Conservation (phyloP, 345 rosid genomes). For the Hibiscus syriacus region DNA sequence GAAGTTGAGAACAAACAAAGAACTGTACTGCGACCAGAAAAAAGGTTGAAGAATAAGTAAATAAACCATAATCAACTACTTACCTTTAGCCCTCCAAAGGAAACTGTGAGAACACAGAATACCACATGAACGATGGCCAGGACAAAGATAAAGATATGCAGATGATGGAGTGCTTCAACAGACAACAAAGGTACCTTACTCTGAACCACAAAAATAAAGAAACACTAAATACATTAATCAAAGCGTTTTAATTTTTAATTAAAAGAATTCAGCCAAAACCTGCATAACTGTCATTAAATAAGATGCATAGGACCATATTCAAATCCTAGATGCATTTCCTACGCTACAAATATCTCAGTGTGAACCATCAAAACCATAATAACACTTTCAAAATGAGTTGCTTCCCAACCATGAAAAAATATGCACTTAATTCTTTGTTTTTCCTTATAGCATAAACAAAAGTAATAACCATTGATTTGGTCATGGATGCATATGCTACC, state of each 20-base stretch:
- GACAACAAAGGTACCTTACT: constrained; percentile 51
- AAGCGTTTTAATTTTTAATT: neutral
- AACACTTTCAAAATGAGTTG: too few relatives aligned
- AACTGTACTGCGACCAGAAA: neutral
- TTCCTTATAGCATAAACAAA: neutral
- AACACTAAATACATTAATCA: neutral
- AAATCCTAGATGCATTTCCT: neutral
- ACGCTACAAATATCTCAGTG: too few relatives aligned
- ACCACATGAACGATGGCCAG: constrained; percentile 64
- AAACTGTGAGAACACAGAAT: constrained; percentile 48
- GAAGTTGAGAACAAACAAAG: neutral
- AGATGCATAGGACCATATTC: neutral
- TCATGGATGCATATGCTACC: constrained; percentile 20
- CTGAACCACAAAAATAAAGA: constrained; percentile 19
- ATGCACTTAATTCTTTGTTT: neutral
- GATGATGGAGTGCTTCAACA: constrained; percentile 53
- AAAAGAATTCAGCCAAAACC: too few relatives aligned
- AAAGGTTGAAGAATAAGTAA: neutral
- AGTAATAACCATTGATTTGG: neutral
- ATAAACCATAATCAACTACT: constrained; percentile 14
- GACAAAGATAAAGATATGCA: constrained; percentile 70
- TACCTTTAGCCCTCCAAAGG: constrained; percentile 55
- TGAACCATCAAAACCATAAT: too few relatives aligned
- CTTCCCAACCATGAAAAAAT: too few relatives aligned
- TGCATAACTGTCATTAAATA: too few relatives aligned